A percentile compares a stretch with the other conserved stretches of the same genome.
phyloP scores from a whole-genome alignment of 176 grass and related monocot genomes.

The Tillandsia fasciculata region DNA sequence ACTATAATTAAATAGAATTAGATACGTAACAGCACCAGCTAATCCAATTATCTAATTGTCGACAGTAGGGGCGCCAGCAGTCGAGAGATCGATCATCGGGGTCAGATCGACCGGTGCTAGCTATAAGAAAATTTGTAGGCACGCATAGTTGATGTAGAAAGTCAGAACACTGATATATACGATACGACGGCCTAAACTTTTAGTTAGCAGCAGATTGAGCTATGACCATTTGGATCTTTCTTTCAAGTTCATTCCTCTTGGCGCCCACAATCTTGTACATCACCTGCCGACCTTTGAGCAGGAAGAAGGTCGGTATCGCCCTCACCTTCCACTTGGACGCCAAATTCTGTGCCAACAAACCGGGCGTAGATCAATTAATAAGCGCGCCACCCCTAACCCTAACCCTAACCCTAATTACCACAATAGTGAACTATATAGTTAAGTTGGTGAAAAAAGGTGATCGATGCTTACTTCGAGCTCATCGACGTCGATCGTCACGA shows the following conservation, averaged over 20 bases:
- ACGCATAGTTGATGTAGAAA: too few relatives aligned
- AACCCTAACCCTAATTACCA: neutral
- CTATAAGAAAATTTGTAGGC: too few relatives aligned
- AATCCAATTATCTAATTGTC: too few relatives aligned
- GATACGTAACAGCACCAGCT: too few relatives aligned
- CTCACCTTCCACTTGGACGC: slow-evolving; percentile 61
- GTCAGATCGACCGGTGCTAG: too few relatives aligned
- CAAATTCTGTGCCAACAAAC: slow-evolving; percentile 35
- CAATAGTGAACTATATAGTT: neutral
- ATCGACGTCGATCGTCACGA: slow-evolving; percentile 83
- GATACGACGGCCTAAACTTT: too few relatives aligned
- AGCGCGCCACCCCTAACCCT: too few relatives aligned
- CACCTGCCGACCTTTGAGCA: slow-evolving; percentile 56
- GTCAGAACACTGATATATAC: too few relatives aligned
- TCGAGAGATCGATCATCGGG: too few relatives aligned
- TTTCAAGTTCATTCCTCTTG: slow-evolving; percentile 82
- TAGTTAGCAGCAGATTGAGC: too few relatives aligned
- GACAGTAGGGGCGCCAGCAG: too few relatives aligned
- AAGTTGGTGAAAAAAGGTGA: neutral
- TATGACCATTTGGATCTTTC: slow-evolving; percentile 43
- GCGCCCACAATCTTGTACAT: slow-evolving; percentile 63
- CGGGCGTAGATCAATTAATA: neutral
- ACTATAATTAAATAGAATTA: too few relatives aligned
- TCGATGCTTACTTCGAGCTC: slow-evolving; percentile 33
- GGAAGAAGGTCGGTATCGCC: slow-evolving; percentile 76